These are phyloP conservation scores for Potentilla sterilis DNA, from an alignment of 306 rosid genomes.

Conservation along the genomic window DNA sequence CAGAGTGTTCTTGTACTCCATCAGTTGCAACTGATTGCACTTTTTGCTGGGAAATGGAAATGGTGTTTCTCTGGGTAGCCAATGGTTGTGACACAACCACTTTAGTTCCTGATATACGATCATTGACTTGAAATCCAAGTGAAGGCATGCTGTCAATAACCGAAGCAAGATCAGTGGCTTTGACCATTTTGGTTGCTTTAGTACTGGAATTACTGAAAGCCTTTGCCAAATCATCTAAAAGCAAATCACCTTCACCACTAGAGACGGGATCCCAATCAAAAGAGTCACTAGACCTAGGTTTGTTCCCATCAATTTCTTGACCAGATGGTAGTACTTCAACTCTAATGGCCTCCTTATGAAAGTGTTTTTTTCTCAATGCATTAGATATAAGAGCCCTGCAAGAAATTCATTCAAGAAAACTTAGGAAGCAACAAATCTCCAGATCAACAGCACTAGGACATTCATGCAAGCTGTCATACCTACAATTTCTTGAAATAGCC, in stretches of 20 bases:
- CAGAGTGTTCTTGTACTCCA: conserved; percentile 32
- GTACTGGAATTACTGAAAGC: conserved; percentile 43
- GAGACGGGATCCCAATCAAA: conserved; percentile 80
- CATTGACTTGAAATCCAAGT: conserved; percentile 60
- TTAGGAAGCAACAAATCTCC: conserved; percentile 14
- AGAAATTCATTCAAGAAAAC: conserved; percentile 19
- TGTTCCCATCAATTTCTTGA: conserved; percentile 39
- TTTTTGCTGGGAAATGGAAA: conserved; percentile 24
- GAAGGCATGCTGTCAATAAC: conserved; percentile 52
- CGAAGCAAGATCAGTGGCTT: conserved; percentile 65
- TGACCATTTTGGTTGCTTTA: conserved; percentile 47
- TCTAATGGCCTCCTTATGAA: conserved; percentile 68
- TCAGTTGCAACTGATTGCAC: conserved; percentile 28
- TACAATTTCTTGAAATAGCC: conserved; percentile 79
- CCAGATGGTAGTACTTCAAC: conserved; percentile 57
- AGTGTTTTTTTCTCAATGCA: conserved; percentile 68
- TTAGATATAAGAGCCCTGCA: conserved; percentile 69
- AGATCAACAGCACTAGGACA: conserved; percentile 11
- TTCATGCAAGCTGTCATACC: conserved; percentile 46
- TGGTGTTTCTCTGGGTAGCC: conserved; percentile 19
- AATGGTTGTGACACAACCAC: conserved; percentile 25
- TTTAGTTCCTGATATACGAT: conserved; percentile 42
- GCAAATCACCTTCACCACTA: conserved; percentile 81
- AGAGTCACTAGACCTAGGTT: conserved; percentile 48
- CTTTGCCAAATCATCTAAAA: conserved; percentile 60